phyloP scores from a whole-genome alignment of 352 stramenopile genomes.

The Phytophthora nicotianae region DNA sequence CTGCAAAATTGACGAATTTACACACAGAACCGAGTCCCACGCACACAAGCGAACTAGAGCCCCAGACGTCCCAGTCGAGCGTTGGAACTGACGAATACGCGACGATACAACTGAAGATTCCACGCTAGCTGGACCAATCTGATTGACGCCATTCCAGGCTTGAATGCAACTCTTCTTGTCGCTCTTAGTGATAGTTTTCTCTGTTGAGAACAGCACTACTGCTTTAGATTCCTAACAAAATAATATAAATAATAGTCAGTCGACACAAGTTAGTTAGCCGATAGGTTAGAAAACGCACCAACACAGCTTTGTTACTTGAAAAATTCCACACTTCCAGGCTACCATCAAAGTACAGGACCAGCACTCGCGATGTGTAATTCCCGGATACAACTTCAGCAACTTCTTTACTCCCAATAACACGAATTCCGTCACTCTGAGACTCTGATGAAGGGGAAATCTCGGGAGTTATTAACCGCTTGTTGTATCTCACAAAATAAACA shows the following conservation, averaged over 20 bases:
- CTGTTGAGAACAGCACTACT: constrained; percentile 20
- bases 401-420: not conserved
- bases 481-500: constrained; percentile 26
- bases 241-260: not conserved
- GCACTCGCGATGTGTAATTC: constrained; percentile 6
- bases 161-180: constrained; percentile 10
- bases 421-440: not conserved
- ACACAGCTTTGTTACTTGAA: not conserved
- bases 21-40: constrained; percentile 33
- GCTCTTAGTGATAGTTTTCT: not conserved
- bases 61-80: not conserved
- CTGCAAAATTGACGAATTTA: constrained; percentile 32
- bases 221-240: constrained; percentile 2
- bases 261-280: not conserved
- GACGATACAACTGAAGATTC: not conserved
- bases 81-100: constrained; percentile 21
- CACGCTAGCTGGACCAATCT: not conserved
- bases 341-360: constrained; percentile 31
- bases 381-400: constrained; percentile 24
- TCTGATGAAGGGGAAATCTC: constrained; percentile 15
- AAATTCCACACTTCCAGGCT: constrained; percentile 19
- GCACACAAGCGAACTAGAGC: constrained; percentile 17
- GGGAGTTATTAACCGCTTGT: constrained; percentile 9
- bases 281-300: constrained; percentile 7
- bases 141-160: constrained; percentile 10